phyloP scores from a whole-genome alignment of 2,329 filamentous ascomycete species.

The Byssochlamys sp. region DNA sequence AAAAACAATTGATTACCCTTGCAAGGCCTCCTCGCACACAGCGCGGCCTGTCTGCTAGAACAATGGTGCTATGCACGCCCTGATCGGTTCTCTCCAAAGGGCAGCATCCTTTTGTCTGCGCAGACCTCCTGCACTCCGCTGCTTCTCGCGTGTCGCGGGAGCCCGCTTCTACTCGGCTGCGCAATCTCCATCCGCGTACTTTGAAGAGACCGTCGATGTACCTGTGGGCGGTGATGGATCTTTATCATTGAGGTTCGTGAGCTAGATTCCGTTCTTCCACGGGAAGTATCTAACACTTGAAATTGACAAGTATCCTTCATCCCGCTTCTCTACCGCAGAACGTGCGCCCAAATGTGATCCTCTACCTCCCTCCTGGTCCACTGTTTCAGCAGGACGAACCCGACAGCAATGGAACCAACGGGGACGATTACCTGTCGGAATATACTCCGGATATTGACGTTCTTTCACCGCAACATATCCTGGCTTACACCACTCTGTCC shows the following conservation, averaged over 20 bases:
- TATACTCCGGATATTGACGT: not conserved
- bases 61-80: conserved; percentile 1
- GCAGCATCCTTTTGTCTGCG: not conserved
- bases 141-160: not conserved
- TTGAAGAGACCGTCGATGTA: conserved; percentile 4
- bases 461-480: conserved; percentile 13
- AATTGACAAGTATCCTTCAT: not conserved
- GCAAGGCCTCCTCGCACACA: not conserved
- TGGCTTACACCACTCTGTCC: conserved; percentile 23
- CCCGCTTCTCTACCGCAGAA: conserved; percentile 16
- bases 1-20: not conserved
- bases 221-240: conserved; percentile 7
- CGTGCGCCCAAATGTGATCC: conserved; percentile 20
- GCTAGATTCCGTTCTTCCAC: not conserved
- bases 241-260: not conserved
- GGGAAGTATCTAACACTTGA: not conserved
- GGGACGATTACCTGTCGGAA: not conserved
- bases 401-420: not conserved
- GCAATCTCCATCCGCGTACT: not conserved
- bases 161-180: not conserved
- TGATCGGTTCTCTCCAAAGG: not conserved
- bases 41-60: not conserved
- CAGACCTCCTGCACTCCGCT: not conserved
- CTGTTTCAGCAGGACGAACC: conserved; percentile 10
- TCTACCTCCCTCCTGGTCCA: conserved; percentile 30